A percentile compares a stretch with the other conserved stretches of the same genome.
Evolutionary conservation across 108 stramenopile species (phyloP).

Genomic region (Nannochloropsis salina): DNA sequence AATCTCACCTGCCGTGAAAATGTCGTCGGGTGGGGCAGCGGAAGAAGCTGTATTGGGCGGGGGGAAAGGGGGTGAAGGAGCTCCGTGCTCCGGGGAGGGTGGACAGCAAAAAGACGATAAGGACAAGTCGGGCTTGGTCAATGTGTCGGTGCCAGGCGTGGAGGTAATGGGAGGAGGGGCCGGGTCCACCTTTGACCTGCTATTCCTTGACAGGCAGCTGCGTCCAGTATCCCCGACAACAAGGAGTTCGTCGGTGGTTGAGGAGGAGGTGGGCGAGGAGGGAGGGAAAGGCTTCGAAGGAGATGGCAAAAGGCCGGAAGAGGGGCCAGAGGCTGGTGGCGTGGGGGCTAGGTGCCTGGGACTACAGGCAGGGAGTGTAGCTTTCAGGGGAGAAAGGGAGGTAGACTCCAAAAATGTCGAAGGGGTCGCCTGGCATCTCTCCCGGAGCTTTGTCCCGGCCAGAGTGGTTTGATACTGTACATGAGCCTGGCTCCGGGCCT

Average conservation of each 20-base stretch:
- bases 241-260: background rate
- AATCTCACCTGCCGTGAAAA: conserved; percentile 48
- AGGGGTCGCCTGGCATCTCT: no score
- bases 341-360: no score
- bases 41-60: background rate
- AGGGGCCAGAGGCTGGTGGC: no score
- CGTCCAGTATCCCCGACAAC: background rate
- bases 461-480: background rate
- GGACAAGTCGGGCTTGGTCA: no score
- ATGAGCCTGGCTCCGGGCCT: background rate
- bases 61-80: no score
- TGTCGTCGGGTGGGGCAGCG: background rate
- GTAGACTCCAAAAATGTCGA: background rate
- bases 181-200: background rate
- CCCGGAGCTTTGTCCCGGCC: background rate
- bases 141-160: no score
- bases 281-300: background rate
- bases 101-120: no score
- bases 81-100: no score
- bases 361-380: no score
- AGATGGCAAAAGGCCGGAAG: background rate
- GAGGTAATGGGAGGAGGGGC: no score
- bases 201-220: background rate
- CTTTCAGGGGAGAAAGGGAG: background rate
- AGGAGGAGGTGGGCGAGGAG: background rate